Conservation (phyloP, 768 basidiomycete species). For the Hericium alpestre region DNA sequence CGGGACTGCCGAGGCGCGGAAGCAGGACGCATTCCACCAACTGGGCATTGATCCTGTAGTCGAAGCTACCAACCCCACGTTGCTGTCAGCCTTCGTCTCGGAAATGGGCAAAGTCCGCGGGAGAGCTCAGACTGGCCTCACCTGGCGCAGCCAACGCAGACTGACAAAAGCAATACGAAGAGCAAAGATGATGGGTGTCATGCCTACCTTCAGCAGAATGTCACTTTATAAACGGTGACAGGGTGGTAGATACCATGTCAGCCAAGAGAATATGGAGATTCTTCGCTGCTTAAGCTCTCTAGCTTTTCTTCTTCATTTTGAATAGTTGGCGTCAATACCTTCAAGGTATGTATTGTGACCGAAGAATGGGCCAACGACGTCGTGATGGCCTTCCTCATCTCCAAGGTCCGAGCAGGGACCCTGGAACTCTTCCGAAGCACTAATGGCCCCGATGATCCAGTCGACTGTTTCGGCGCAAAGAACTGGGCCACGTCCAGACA, state of each 20-base stretch:
- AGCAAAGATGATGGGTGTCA: conserved; percentile 84
- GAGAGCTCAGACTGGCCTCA: conserved; percentile 62
- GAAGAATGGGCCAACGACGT: too few species aligned
- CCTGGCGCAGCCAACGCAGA: conserved; percentile 66
- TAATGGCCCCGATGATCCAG: not conserved
- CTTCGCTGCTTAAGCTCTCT: too few species aligned
- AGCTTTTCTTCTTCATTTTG: too few species aligned
- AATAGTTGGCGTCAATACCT: too few species aligned
- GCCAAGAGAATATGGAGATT: too few species aligned
- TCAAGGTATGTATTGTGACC: too few species aligned
- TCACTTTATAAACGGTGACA: not conserved
- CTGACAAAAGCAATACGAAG: conserved; percentile 79
- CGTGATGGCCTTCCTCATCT: too few species aligned
- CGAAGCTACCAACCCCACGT: conserved; percentile 47
- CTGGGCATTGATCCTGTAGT: conserved; percentile 64
- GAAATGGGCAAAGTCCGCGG: conserved; percentile 73
- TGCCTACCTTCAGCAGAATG: conserved; percentile 35
- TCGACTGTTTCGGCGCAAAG: not conserved
- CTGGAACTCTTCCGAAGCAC: not conserved
- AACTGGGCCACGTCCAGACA: not conserved
- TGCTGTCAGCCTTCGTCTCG: conserved; percentile 51
- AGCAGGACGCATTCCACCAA: conserved; percentile 60
- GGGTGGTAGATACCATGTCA: too few species aligned
- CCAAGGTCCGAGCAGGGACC: not conserved
- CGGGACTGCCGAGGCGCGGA: conserved; percentile 38